phyloP scores from a whole-genome alignment of 2,329 filamentous ascomycete species.

The Beauveria medogensis region DNA sequence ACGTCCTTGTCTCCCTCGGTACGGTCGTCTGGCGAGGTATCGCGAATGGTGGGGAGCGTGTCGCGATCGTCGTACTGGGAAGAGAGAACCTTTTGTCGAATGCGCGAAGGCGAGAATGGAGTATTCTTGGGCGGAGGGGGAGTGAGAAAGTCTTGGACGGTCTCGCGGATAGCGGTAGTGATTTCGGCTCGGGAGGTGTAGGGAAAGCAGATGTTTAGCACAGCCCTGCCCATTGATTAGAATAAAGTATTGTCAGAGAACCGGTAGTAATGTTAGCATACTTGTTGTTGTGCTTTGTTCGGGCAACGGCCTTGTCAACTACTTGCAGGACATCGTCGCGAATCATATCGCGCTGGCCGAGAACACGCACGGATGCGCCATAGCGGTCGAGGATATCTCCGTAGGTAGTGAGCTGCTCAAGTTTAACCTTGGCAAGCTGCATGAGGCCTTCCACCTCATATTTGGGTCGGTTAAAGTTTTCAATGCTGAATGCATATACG shows the following conservation, averaged over 20 bases:
- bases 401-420: slow-evolving; percentile 85
- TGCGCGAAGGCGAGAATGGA: slow-evolving; percentile 80
- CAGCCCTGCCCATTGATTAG: slow-evolving; percentile 31
- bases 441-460: slow-evolving; percentile 96
- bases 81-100: slow-evolving; percentile 75
- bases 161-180: slow-evolving; percentile 77
- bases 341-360: slow-evolving; percentile 78
- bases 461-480: slow-evolving; percentile 96
- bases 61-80: slow-evolving; percentile 47
- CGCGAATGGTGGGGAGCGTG: slow-evolving; percentile 40
- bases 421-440: slow-evolving; percentile 94
- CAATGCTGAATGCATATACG: slow-evolving; percentile 96
- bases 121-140: slow-evolving; percentile 58
- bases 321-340: slow-evolving; percentile 82
- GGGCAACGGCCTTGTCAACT: slow-evolving; percentile 74
- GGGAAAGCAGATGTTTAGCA: slow-evolving; percentile 92
- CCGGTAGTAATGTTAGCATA: slow-evolving; percentile 27
- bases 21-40: slow-evolving; percentile 39
- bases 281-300: slow-evolving; percentile 83
- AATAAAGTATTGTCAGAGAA: background rate
- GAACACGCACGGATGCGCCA: slow-evolving; percentile 74
- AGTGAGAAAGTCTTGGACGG: slow-evolving; percentile 77
- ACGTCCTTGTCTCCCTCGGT: slow-evolving; percentile 39
- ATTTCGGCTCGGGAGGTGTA: slow-evolving; percentile 97
- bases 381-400: slow-evolving; percentile 90